A percentile compares a stretch with the other conserved stretches of the same genome.
Conservation (phyloP, 1,284 basidiomycete genomes). For the Heterobasidion occidentale region DNA sequence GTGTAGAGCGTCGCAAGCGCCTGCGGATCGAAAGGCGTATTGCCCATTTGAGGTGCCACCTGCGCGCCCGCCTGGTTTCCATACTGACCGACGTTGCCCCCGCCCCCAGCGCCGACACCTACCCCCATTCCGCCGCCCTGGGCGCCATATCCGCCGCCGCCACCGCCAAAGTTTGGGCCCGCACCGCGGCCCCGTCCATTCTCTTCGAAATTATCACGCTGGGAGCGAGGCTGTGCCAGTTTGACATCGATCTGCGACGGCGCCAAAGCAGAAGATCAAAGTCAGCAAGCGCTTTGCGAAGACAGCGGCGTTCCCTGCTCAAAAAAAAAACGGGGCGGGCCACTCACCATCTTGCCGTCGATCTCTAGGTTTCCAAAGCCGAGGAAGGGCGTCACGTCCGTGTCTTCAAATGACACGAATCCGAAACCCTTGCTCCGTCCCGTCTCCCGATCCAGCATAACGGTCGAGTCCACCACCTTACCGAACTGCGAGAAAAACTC, state of each 20-base stretch:
- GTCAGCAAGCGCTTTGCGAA: background rate
- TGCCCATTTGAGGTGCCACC: slow-evolving; percentile 19
- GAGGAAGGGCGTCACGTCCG: slow-evolving; percentile 79
- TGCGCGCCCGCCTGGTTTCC: slow-evolving; percentile 14
- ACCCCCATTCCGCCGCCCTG: background rate
- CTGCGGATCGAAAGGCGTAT: slow-evolving; percentile 72
- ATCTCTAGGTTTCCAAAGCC: slow-evolving; percentile 82
- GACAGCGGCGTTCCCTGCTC: background rate
- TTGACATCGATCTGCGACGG: slow-evolving; percentile 84
- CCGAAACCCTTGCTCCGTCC: slow-evolving; percentile 96
- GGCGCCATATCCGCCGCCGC: slow-evolving; percentile 17
- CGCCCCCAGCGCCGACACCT: background rate
- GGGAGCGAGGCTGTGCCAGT: slow-evolving; percentile 81
- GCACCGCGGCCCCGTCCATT: slow-evolving; percentile 14
- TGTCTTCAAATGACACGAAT: slow-evolving; percentile 93
- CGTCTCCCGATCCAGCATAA: slow-evolving; percentile 98
- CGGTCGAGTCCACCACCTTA: slow-evolving; percentile 92
- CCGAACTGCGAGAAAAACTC: slow-evolving; percentile 90
- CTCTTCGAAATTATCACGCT: slow-evolving; percentile 47
- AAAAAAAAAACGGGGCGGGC: background rate
- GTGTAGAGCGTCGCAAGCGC: slow-evolving; percentile 75
- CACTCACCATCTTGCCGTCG: slow-evolving; percentile 82
- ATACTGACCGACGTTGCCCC: slow-evolving; percentile 10
- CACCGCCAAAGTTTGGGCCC: slow-evolving; percentile 23
- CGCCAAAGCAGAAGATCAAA: background rate